phyloP scores from a whole-genome alignment of 495 filamentous ascomycete species.

The Trichoderma asperelloides region DNA sequence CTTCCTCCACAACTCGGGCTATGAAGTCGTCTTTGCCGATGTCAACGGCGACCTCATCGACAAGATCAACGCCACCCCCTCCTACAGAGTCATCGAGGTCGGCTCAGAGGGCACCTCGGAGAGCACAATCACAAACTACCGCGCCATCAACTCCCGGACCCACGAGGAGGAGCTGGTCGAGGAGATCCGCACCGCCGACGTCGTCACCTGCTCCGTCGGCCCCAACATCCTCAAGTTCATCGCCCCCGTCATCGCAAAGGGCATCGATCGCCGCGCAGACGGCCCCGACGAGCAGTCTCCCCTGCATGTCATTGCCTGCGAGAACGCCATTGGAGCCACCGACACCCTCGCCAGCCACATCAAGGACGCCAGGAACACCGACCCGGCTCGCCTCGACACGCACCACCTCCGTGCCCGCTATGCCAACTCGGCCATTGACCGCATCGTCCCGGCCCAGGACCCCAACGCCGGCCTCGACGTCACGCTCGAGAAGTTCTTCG shows the following conservation, averaged over 20 bases:
- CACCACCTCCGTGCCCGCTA: slow-evolving; percentile 64
- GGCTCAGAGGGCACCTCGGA: slow-evolving; percentile 73
- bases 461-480: slow-evolving; percentile 75
- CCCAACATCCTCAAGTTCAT: slow-evolving; percentile 94
- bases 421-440: slow-evolving; percentile 95
- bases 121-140: slow-evolving; percentile 83
- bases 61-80: slow-evolving; percentile 58
- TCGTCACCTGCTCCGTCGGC: slow-evolving; percentile 94
- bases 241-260: slow-evolving; percentile 86
- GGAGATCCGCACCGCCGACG: slow-evolving; percentile 77
- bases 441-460: slow-evolving; percentile 86
- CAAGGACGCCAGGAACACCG: slow-evolving; percentile 59
- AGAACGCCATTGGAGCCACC: slow-evolving; percentile 92
- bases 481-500: slow-evolving; percentile 94
- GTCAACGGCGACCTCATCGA: slow-evolving; percentile 75
- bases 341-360: slow-evolving; percentile 74
- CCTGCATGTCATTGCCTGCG: slow-evolving; percentile 88
- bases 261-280: slow-evolving; percentile 62
- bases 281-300: slow-evolving; percentile 48
- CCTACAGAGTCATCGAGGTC: slow-evolving; percentile 89
- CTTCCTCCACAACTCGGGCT: slow-evolving; percentile 78
- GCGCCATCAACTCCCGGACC: slow-evolving; percentile 87
- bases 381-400: slow-evolving; percentile 46
- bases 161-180: slow-evolving; percentile 68
- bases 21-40: slow-evolving; percentile 92